Base-by-base conservation (phyloP, 345 rosid species). In the Melaleuca alternifolia region DNA sequence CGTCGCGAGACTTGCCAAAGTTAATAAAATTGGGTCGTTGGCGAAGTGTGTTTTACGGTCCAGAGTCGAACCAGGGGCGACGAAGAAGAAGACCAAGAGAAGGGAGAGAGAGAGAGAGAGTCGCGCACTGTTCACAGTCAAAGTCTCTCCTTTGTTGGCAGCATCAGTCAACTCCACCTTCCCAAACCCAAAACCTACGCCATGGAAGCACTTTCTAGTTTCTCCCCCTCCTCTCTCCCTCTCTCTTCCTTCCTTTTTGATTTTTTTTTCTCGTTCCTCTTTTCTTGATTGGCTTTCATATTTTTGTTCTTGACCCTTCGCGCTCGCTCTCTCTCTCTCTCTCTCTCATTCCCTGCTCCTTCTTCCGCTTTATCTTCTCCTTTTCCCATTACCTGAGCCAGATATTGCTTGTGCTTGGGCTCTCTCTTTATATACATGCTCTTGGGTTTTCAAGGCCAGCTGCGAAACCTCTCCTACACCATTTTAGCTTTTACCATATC, bases 161-260 rank as follows among this genome's bases (percentile, higher is more conserved):
- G 50, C 53, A 41, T 24, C 87, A 41, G 91, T 92, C 91, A 86
- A 86, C 91, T 83, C 89, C 86, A 83, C 88, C 53, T 86, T 87
- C 87, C 87, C 33, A 62, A 86, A 28, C 90, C 88, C 91, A 33
- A 56, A 84, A 81, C 91, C 87, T 33, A 85, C 86, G 82, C 89
- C 56, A 85, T 44, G 82, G 51, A 85, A 48, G 30, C 37, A 18
- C 24, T 16, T 13, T 18, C 23, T 14, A 18, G 14, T 16, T 13
- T 18, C 23, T 14, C 84, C 33, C 9, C 18, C 21, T 53, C 54
- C 56, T 53, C 56, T 18, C 56, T 50, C 12, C 11, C 12, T 7
- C 6, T 11, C 23, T 20, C 59, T 23, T 50, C 48, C 33, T 44
- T 14, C 21, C 50, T 54, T 41, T 21, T 23, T 15, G 4, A 6